Percentiles rank a stretch among this genome's conserved stretches.
Evolutionary conservation across 2,329 filamentous ascomycete species (phyloP).

Genomic region (Canariomyces notabilis): DNA sequence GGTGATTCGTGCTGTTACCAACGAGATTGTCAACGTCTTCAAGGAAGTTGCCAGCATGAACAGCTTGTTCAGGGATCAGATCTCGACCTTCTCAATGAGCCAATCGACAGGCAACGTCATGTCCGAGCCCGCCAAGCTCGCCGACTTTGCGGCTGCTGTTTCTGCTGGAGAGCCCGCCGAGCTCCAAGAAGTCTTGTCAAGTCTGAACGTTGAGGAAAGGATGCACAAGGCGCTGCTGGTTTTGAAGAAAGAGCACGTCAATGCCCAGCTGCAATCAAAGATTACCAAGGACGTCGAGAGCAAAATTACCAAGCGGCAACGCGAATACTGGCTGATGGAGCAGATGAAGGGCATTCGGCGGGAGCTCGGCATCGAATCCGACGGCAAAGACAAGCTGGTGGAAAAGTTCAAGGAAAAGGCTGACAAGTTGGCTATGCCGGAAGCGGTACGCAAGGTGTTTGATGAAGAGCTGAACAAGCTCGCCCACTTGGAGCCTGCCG

Average conservation of each 20-base stretch:
- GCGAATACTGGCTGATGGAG: conserved; percentile 98
- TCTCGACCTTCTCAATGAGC: conserved; percentile 94
- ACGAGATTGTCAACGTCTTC: conserved; percentile 98
- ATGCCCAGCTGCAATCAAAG: conserved; percentile 92
- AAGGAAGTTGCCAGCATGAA: conserved; percentile 95
- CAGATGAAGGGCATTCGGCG: conserved; percentile 98
- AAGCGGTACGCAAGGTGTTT: conserved; percentile 93
- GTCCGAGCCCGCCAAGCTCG: conserved; percentile 88
- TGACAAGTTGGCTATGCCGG: conserved; percentile 89
- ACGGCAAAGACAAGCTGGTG: conserved; percentile 96
- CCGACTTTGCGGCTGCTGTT: conserved; percentile 94
- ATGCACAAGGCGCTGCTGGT: conserved; percentile 88
- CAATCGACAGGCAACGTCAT: conserved; percentile 93
- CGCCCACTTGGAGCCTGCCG: conserved; percentile 87
- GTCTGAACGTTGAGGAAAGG: conserved; percentile 85
- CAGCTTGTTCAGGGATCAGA: conserved; percentile 92
- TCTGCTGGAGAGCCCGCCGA: conserved; percentile 91
- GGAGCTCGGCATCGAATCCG: conserved; percentile 92
- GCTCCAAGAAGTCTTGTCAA: conserved; percentile 84
- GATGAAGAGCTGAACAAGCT: conserved; percentile 98
- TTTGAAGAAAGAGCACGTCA: conserved; percentile 97
- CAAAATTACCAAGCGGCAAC: conserved; percentile 94
- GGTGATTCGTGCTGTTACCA: conserved; percentile 85
- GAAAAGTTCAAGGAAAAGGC: conserved; percentile 98
- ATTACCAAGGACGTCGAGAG: conserved; percentile 96